These are phyloP conservation scores for Golubevia sp. DNA, from an alignment of 1,284 basidiomycete genomes.

Conservation along the genomic window DNA sequence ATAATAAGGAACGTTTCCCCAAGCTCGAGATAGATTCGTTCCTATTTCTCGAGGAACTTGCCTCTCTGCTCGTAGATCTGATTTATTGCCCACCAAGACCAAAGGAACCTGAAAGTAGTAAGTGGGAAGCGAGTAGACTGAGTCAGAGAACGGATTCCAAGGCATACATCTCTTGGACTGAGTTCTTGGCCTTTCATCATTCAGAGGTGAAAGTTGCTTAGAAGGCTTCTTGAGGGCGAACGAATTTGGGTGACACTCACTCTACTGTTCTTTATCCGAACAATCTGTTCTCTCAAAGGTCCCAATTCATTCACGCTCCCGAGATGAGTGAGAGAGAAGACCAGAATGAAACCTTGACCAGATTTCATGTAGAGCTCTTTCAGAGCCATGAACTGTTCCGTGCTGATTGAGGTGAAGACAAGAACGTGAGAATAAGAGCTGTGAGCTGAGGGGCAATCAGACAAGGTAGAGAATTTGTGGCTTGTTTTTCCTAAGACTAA, in stretches of 20 bases:
- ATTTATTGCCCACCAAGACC: constrained; percentile 52
- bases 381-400: constrained; percentile 51
- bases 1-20: constrained; percentile 53
- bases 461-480: too few relatives aligned
- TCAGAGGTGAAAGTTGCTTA: too few relatives aligned
- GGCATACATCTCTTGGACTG: background rate
- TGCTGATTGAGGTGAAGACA: constrained; percentile 7
- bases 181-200: too few relatives aligned
- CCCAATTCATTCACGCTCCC: constrained; percentile 49
- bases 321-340: constrained; percentile 46
- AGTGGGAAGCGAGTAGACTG: background rate
- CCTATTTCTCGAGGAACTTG: constrained; percentile 52
- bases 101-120: constrained; percentile 23
- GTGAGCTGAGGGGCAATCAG: too few relatives aligned
- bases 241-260: too few relatives aligned
- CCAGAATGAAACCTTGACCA: constrained; percentile 48
- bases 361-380: constrained; percentile 51
- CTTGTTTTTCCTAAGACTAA: too few relatives aligned
- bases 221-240: too few relatives aligned
- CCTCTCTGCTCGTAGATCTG: constrained; percentile 35
- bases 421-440: too few relatives aligned
- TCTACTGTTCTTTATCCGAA: constrained; percentile 36
- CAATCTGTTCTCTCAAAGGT: constrained; percentile 42
- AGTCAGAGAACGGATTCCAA: background rate
- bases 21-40: constrained; percentile 39